Conservation (phyloP, 306 rosid species). For the Delonix regia region DNA sequence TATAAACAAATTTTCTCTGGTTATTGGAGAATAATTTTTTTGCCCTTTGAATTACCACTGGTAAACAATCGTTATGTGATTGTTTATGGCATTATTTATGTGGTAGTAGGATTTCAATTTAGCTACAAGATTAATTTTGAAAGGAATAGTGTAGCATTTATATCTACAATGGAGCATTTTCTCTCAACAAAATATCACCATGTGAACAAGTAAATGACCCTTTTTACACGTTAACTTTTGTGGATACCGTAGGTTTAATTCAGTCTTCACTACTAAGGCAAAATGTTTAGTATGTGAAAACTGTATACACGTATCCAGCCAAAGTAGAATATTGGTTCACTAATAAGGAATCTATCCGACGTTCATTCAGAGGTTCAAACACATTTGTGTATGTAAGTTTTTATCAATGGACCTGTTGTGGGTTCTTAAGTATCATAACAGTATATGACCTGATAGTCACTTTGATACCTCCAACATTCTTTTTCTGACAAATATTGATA, state of each 20-base stretch:
- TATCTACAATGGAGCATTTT: neutral
- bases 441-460: neutral
- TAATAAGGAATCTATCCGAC: neutral
- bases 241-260: neutral
- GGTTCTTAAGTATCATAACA: neutral
- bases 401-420: neutral
- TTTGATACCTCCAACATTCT: neutral
- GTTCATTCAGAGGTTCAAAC: neutral
- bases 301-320: slow-evolving; percentile 1
- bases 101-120: slow-evolving; percentile 22
- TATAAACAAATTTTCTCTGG: neutral
- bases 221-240: slow-evolving; percentile 3
- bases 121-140: neutral
- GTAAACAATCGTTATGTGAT: neutral
- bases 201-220: neutral
- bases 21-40: slow-evolving; percentile 4
- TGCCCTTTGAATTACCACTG: neutral
- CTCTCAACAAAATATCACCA: neutral
- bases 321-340: neutral
- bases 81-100: neutral
- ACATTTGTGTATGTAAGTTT: neutral
- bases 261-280: slow-evolving; percentile 16
- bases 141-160: neutral
- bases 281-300: neutral
- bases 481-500: too few relatives aligned